Evolutionary conservation across 2,329 filamentous ascomycete species (phyloP).

Genomic region (Domatiomyces catenatus): DNA sequence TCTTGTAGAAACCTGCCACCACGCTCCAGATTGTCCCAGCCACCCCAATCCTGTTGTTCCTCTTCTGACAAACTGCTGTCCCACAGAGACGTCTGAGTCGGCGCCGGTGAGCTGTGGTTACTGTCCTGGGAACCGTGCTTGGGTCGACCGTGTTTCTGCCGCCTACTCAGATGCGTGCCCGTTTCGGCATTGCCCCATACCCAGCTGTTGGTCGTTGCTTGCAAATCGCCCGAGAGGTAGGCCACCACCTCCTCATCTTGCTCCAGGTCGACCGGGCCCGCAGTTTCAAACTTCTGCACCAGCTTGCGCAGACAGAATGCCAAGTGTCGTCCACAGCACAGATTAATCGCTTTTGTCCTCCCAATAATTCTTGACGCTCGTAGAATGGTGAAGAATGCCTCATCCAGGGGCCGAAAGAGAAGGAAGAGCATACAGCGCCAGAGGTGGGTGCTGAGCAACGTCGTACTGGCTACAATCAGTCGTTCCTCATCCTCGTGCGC

Average conservation of each 20-base stretch:
- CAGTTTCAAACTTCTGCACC: constrained; percentile 37
- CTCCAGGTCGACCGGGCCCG: constrained; percentile 30
- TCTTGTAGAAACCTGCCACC: constrained; percentile 42
- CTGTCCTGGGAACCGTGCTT: constrained; percentile 7
- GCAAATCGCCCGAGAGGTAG: constrained; percentile 74
- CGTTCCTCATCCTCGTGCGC: constrained; percentile 32
- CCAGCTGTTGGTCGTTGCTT: constrained; percentile 61
- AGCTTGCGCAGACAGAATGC: constrained; percentile 64
- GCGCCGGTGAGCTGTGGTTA: constrained; percentile 9
- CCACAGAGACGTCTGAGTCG: constrained; percentile 7
- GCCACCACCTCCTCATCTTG: constrained; percentile 76
- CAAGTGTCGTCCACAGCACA: constrained; percentile 65
- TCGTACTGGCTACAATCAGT: constrained; percentile 50
- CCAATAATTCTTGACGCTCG: constrained; percentile 57
- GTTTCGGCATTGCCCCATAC: constrained; percentile 56
- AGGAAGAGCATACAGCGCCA: constrained; percentile 77
- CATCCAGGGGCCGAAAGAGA: constrained; percentile 57
- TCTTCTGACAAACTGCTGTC: constrained; percentile 33
- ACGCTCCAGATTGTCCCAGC: constrained; percentile 61
- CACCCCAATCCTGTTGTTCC: constrained; percentile 56
- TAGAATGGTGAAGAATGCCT: constrained; percentile 57
- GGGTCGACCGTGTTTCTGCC: constrained; percentile 14
- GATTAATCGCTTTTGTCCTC: constrained; percentile 54
- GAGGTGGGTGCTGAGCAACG: constrained; percentile 65
- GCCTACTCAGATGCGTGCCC: constrained; percentile 12